phyloP scores from a whole-genome alignment of 2,329 filamentous ascomycete genomes.

The Epicoccum nigrum region DNA sequence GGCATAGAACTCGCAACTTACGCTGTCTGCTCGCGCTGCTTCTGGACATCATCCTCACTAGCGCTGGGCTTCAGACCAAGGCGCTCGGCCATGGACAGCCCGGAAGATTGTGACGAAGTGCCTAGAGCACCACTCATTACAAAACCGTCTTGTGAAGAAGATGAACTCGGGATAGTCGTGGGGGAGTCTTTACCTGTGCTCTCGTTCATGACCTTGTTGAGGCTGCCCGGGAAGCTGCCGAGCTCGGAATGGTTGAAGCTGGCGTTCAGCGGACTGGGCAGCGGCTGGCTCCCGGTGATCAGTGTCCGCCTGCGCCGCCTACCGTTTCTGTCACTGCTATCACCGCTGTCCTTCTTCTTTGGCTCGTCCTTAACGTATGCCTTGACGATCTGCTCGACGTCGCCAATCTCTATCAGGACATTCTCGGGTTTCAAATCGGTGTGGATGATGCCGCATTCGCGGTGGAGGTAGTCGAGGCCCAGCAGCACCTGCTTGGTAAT shows the following conservation, averaged over 20 bases:
- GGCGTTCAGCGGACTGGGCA: conserved; percentile 92
- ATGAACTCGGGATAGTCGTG: conserved; percentile 50
- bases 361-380: conserved; percentile 86
- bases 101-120: conserved; percentile 50
- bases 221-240: conserved; percentile 61
- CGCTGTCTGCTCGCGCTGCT: conserved; percentile 91
- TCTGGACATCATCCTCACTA: conserved; percentile 66
- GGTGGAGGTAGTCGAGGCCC: conserved; percentile 93
- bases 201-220: conserved; percentile 84
- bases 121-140: conserved; percentile 64
- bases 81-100: conserved; percentile 65
- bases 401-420: conserved; percentile 96
- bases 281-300: conserved; percentile 94
- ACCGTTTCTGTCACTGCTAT: conserved; percentile 91
- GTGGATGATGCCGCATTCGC: conserved; percentile 98
- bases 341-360: conserved; percentile 72
- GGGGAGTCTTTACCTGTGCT: conserved; percentile 62
- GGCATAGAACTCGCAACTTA: conserved; percentile 56
- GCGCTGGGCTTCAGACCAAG: conserved; percentile 60
- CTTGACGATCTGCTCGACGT: conserved; percentile 98
- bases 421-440: conserved; percentile 98
- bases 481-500: conserved; percentile 98
- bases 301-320: conserved; percentile 87
- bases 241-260: conserved; percentile 83
- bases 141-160: conserved; percentile 51